Evolutionary conservation across 192 early-diverging fungal species (phyloP).

Genomic region (Dissophora globulifera): DNA sequence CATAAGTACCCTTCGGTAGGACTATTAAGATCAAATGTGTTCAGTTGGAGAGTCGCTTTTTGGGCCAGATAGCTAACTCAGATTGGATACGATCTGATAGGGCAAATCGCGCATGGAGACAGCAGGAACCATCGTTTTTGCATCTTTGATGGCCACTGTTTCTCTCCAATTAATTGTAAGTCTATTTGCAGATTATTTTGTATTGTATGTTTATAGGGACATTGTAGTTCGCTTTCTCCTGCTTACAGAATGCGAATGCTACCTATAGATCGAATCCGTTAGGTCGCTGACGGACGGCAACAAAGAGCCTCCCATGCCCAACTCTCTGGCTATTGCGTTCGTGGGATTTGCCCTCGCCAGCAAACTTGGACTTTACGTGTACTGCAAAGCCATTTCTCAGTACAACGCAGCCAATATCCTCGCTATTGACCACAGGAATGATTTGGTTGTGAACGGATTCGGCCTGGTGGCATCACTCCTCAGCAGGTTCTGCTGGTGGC

Average conservation of each 20-base stretch:
- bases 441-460: conserved; percentile 76
- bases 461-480: conserved; percentile 75
- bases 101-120: conserved; percentile 85
- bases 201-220: too few relatives aligned
- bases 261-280: conserved; percentile 67
- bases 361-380: conserved; percentile 72
- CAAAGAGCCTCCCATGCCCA: conserved; percentile 63
- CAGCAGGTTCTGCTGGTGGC: conserved; percentile 73
- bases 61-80: too few relatives aligned
- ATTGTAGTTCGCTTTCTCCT: too few relatives aligned
- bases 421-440: conserved; percentile 81
- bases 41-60: too few relatives aligned
- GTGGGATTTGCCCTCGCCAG: conserved; percentile 67
- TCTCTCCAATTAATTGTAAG: conserved; percentile 76
- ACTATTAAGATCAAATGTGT: too few relatives aligned
- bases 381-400: conserved; percentile 71
- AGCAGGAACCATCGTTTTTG: conserved; percentile 85
- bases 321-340: conserved; percentile 60
- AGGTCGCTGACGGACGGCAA: conserved; percentile 62
- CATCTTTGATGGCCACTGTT: conserved; percentile 80
- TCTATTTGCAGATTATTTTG: not conserved
- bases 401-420: conserved; percentile 73
- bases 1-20: conserved; percentile 77
- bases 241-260: not conserved
- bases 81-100: conserved; percentile 36